Conservation (phyloP, 2,329 filamentous ascomycete species). For the Trichoderma gracile region DNA sequence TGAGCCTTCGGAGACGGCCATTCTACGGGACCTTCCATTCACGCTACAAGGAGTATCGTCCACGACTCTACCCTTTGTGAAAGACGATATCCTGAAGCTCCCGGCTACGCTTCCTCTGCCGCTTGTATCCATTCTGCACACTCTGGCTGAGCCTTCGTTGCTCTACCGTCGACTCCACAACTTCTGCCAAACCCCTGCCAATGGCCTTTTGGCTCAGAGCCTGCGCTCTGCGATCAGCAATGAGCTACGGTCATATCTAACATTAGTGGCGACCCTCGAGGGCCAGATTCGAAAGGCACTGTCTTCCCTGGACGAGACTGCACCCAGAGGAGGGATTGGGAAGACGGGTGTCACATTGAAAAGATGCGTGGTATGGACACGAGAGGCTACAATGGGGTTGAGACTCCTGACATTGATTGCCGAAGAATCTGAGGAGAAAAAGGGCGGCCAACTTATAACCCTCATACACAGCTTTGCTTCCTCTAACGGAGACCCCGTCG, state of each 20-base stretch:
- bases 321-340: slow-evolving; percentile 69
- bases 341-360: slow-evolving; percentile 93
- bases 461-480: slow-evolving; percentile 91
- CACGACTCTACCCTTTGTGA: slow-evolving; percentile 74
- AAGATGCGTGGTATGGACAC: slow-evolving; percentile 93
- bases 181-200: slow-evolving; percentile 79
- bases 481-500: slow-evolving; percentile 92
- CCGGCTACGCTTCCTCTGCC: slow-evolving; percentile 80
- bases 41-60: slow-evolving; percentile 92
- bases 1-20: slow-evolving; percentile 63
- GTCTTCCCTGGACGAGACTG: slow-evolving; percentile 67
- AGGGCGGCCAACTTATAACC: slow-evolving; percentile 88
- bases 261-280: slow-evolving; percentile 87
- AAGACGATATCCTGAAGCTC: slow-evolving; percentile 68
- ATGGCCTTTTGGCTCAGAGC: slow-evolving; percentile 88
- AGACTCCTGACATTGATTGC: slow-evolving; percentile 92
- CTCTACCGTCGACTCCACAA: slow-evolving; percentile 77
- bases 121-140: slow-evolving; percentile 82
- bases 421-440: slow-evolving; percentile 79
- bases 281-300: slow-evolving; percentile 85
- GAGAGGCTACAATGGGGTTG: slow-evolving; percentile 93
- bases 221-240: slow-evolving; percentile 80
- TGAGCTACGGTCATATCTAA: slow-evolving; percentile 86
- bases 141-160: slow-evolving; percentile 89
- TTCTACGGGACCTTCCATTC: slow-evolving; percentile 82